Percentiles rank a stretch among this genome's conserved stretches.
Conservation (phyloP, 192 early-diverging fungal genomes). For the Coemansia sp. region DNA sequence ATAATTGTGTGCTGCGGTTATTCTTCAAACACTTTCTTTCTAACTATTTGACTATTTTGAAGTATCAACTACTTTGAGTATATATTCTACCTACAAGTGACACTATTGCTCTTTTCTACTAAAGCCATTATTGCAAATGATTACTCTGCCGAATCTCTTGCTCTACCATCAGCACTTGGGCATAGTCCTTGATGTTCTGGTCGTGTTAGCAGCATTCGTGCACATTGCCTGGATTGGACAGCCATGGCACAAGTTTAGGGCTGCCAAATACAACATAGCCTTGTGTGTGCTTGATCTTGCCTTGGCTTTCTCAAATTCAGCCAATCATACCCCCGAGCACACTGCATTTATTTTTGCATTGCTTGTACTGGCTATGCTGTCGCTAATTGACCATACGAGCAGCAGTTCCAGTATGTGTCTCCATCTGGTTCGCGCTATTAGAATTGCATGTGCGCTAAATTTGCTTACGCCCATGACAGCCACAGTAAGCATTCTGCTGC, state of each 20-base stretch:
- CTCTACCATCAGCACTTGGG: not conserved
- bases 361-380: not conserved
- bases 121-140: not conserved
- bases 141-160: not conserved
- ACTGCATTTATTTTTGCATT: not conserved
- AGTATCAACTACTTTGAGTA: too few relatives aligned
- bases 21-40: too few relatives aligned
- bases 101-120: too few relatives aligned
- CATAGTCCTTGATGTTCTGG: not conserved
- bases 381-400: not conserved
- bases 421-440: too few relatives aligned
- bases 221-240: not conserved
- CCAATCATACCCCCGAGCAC: too few relatives aligned
- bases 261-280: not conserved
- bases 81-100: too few relatives aligned
- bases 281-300: not conserved
- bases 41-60: too few relatives aligned
- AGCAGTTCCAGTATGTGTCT: not conserved
- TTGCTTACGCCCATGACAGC: too few relatives aligned
- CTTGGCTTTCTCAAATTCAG: not conserved
- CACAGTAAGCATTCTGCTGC: too few relatives aligned
- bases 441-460: too few relatives aligned
- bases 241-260: not conserved
- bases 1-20: too few relatives aligned
- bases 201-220: not conserved